Percentiles rank a stretch among this genome's conserved stretches.
Conservation (phyloP, 441 rosid species). For the Omphalea diandra region DNA sequence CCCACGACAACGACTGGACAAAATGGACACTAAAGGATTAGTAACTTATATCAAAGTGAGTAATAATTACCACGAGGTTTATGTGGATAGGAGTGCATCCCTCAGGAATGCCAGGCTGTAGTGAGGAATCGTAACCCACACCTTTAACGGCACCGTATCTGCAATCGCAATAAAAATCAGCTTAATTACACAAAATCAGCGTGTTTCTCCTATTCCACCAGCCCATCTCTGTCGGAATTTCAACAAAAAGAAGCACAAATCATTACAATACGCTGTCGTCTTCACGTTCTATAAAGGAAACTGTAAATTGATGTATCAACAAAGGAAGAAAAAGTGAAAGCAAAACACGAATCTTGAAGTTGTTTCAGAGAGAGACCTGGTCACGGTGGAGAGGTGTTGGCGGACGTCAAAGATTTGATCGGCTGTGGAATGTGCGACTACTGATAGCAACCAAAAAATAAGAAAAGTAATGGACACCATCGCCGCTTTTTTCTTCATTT, state of each 20-base stretch:
- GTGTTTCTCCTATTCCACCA: no score
- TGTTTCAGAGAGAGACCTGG: slow-evolving; percentile 39
- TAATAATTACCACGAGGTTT: slow-evolving; percentile 73
- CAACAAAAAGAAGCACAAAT: not conserved
- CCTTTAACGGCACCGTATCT: slow-evolving; percentile 69
- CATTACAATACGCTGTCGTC: not conserved
- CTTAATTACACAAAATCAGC: not conserved
- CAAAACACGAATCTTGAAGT: not conserved
- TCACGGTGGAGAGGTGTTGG: slow-evolving; percentile 68
- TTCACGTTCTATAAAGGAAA: no score
- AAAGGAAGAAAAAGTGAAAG: no score
- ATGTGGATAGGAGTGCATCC: slow-evolving; percentile 81
- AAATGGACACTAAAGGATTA: not conserved
- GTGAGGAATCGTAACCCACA: slow-evolving; percentile 34
- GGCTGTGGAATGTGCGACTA: slow-evolving; percentile 33
- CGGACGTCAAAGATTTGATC: slow-evolving; percentile 71
- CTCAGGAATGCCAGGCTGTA: slow-evolving; percentile 43
- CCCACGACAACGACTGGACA: no score
- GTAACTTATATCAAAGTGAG: not conserved
- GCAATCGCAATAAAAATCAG: slow-evolving; percentile 23
- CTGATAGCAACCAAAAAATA: slow-evolving; percentile 16
- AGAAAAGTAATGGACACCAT: slow-evolving; percentile 33
- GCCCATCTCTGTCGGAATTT: no score
- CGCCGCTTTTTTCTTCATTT: slow-evolving; percentile 7
- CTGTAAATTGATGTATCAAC: no score